Evolutionary conservation across 129 eudicot genomes (phyloP).

Genomic region (Artemisia argyi): DNA sequence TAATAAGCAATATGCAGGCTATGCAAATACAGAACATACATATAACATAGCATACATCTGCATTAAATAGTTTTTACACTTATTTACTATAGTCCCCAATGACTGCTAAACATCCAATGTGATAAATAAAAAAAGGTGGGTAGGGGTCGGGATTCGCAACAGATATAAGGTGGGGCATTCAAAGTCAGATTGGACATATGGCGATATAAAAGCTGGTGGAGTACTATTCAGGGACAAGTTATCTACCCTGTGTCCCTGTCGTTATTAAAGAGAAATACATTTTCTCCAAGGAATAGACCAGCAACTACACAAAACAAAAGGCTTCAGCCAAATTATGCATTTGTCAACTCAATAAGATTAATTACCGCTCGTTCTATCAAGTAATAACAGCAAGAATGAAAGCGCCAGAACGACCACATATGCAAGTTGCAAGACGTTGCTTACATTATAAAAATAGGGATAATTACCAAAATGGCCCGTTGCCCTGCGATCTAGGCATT

Average conservation of each 20-base stretch:
- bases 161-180: neutral
- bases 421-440: slow-evolving; percentile 20
- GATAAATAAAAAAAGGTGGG: neutral
- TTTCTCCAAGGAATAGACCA: neutral
- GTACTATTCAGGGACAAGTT: neutral
- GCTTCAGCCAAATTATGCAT: slow-evolving; percentile 1
- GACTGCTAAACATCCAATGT: neutral
- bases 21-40: neutral
- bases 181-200: no score
- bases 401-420: slow-evolving; percentile 5
- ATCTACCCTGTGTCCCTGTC: neutral
- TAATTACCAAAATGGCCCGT: no score
- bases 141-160: neutral
- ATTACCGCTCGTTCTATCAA: neutral
- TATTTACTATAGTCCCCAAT: neutral
- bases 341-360: neutral
- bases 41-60: no score
- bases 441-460: neutral
- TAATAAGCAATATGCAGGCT: neutral
- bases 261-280: neutral
- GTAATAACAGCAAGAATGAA: slow-evolving; percentile 8
- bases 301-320: slow-evolving; percentile 11
- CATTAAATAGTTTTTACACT: neutral
- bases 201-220: neutral
- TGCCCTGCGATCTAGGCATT: no score